Conservation (phyloP, 225 moss, liverwort and hornwort species). For the Sphagnum tenellum region DNA sequence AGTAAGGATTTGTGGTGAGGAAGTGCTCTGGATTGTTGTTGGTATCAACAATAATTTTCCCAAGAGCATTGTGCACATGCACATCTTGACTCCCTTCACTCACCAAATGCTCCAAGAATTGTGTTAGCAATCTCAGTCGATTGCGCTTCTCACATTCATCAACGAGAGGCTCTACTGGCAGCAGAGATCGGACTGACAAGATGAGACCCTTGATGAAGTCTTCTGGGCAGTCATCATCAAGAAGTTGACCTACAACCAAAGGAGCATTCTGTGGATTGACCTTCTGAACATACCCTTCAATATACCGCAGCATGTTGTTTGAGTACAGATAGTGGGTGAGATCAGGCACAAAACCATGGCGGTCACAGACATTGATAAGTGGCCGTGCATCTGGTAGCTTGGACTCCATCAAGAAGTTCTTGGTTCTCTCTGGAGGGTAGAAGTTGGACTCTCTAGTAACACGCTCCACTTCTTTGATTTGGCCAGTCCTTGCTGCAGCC, state of each 20-base stretch:
- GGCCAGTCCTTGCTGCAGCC: slow-evolving; percentile 97
- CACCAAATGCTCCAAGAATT: slow-evolving; percentile 96
- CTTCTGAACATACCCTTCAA: slow-evolving; percentile 99
- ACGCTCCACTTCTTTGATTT: slow-evolving; percentile 99
- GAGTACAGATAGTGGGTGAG: slow-evolving; percentile 93
- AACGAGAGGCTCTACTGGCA: slow-evolving; percentile 94
- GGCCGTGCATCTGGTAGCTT: slow-evolving; percentile 98
- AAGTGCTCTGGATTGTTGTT: slow-evolving; percentile 99
- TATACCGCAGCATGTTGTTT: slow-evolving; percentile 97
- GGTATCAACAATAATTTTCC: slow-evolving; percentile 94
- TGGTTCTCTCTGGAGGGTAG: slow-evolving; percentile 94
- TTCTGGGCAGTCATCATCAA: slow-evolving; percentile 98
- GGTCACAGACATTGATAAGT: slow-evolving; percentile 95
- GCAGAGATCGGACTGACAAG: slow-evolving; percentile 85
- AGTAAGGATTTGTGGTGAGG: slow-evolving; percentile 95
- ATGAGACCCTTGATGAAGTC: slow-evolving; percentile 97
- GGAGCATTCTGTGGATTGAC: slow-evolving; percentile 96
- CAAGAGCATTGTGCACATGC: slow-evolving; percentile 98
- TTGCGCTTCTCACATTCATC: slow-evolving; percentile 98
- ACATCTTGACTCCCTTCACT: slow-evolving; percentile 99
- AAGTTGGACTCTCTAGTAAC: slow-evolving; percentile 97
- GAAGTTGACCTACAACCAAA: slow-evolving; percentile 88
- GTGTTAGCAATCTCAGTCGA: slow-evolving; percentile 80
- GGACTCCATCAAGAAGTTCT: slow-evolving; percentile 98
- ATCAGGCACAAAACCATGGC: slow-evolving; percentile 95